phyloP scores from a whole-genome alignment of 805 yeast species.

The Lachancea waltii region DNA sequence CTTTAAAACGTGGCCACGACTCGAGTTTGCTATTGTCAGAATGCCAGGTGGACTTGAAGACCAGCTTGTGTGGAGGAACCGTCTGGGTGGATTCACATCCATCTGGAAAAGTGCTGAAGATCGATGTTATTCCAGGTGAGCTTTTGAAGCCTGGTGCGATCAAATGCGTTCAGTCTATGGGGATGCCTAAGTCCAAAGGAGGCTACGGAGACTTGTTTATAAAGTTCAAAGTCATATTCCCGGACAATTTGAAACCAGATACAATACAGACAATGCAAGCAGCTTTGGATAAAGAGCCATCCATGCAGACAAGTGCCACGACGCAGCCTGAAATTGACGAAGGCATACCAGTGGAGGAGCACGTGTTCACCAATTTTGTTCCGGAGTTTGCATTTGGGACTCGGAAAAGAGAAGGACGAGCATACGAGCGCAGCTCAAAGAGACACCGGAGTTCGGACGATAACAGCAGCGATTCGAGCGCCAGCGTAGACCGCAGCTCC shows the following conservation, averaged over 20 bases:
- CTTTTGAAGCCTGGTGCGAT: slow-evolving; percentile 43
- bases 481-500: too few species aligned
- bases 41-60: slow-evolving; percentile 42
- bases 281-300: slow-evolving; percentile 16
- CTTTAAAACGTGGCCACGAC: slow-evolving; percentile 33
- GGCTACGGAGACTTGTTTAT: slow-evolving; percentile 45
- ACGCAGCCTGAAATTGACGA: background rate
- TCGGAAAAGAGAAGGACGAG: too few species aligned
- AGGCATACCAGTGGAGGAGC: slow-evolving; percentile 3
- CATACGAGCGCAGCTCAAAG: too few species aligned
- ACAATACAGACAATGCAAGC: slow-evolving; percentile 16
- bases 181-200: slow-evolving; percentile 49
- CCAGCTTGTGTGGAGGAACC: slow-evolving; percentile 54
- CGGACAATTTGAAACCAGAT: slow-evolving; percentile 28
- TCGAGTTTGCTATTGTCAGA: slow-evolving; percentile 40
- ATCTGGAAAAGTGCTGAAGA: slow-evolving; percentile 36
- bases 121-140: slow-evolving; percentile 44
- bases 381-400: background rate
- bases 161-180: slow-evolving; percentile 37
- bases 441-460: too few species aligned
- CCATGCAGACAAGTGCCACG: background rate
- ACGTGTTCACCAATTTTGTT: background rate
- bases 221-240: slow-evolving; percentile 54
- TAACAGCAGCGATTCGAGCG: too few species aligned
- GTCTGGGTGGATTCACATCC: slow-evolving; percentile 32